A percentile compares a stretch with the other conserved stretches of the same genome.
phyloP scores from a whole-genome alignment of 345 rosid species.

The Melaleuca alternifolia region DNA sequence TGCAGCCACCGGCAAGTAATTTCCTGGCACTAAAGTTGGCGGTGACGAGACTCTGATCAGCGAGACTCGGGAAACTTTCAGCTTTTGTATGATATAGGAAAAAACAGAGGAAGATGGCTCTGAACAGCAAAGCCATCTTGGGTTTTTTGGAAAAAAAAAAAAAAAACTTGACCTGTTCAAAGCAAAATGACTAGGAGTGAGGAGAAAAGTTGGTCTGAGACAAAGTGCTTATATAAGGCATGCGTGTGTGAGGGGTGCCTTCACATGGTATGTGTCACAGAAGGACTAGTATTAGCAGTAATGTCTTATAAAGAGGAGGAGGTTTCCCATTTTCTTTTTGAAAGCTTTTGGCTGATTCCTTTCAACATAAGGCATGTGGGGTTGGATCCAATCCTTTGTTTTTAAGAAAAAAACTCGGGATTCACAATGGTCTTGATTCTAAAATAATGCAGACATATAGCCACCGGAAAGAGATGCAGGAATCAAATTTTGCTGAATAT shows the following conservation, averaged over 20 bases:
- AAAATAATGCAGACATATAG: constrained; percentile 8
- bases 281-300: neutral
- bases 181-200: constrained; percentile 6
- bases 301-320: neutral
- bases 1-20: constrained; percentile 19
- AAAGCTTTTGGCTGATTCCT: neutral
- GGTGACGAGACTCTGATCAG: neutral
- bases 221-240: constrained; percentile 7
- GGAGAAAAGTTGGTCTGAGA: constrained; percentile 7
- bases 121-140: constrained; percentile 21
- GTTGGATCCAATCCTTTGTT: constrained; percentile 11
- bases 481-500: neutral
- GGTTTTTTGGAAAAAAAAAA: neutral
- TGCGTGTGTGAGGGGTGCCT: neutral
- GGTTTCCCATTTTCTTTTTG: neutral
- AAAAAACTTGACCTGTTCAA: neutral
- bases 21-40: constrained; percentile 3
- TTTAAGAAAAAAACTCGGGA: constrained; percentile 9
- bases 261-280: neutral
- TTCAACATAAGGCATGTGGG: constrained; percentile 11
- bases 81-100: constrained; percentile 5
- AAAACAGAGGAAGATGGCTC: constrained; percentile 4
- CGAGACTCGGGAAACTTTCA: neutral
- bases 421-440: constrained; percentile 8
- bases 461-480: neutral